Evolutionary conservation across 176 grass and related monocot species (phyloP), one percentile per base, ranked within the genome.

Genomic region (Oryza rufipogon): DNA sequence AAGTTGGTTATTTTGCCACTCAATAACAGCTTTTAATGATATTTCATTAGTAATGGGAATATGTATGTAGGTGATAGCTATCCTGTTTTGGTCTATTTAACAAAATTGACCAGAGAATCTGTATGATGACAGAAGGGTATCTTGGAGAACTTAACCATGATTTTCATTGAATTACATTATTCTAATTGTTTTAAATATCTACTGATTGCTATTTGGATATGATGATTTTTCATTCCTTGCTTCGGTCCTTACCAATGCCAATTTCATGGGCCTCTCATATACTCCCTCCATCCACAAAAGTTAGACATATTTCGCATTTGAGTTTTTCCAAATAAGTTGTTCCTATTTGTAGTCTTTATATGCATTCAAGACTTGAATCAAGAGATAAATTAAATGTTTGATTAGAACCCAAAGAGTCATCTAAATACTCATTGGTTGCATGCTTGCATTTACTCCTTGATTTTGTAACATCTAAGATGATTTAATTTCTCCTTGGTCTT

Each of bases 121-220:
- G 14, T 74, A 32, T 86, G 44, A 67, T 66, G 42, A 28, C 7
- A 73, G 75, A 73, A 77, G 7, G 8, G 34, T 81, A 42, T 54
- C 11, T 70, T 52, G 68, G 33, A 41, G 39, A 41, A 41, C 39
- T 41, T 41, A 41, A 41, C 6, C 39, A 41, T 41, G 6, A 41
- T 41, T 41, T 41, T 41, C 39, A 41, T 41, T 41, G 39, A 41
- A 41, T 41, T 41, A 41, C 6, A 41, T 41, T 41, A 4, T 41
- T 41, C 28, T 80, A 20, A 14, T 75, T 66, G n/a, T 42, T 81
- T 42, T 14, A 72, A 83, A 30, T 64, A 3, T 51, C 44, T 66
- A 20, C 22, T 71, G 10, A 33, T 70, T 25, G 2, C 42, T 23
- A 66, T 36, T 76, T 68, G 65, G 7, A 4, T 61, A 4, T 87